Base-by-base conservation (phyloP, 1,284 basidiomycete species). In the Sanguinoderma infundibulare region DNA sequence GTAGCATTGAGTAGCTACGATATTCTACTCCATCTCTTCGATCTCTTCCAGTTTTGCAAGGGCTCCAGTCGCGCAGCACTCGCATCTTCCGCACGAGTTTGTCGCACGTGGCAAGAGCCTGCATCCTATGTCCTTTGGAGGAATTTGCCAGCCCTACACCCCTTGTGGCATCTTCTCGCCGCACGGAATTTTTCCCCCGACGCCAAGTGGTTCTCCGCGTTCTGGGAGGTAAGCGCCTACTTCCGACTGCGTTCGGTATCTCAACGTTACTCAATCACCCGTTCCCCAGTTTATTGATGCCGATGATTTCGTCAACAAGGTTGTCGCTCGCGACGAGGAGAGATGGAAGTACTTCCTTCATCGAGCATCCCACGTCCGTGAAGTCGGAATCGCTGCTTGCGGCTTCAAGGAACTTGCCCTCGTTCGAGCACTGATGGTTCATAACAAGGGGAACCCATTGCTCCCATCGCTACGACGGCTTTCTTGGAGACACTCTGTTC, bases 111-210 rank as follows among this genome's bases (percentile, higher is more conserved):
- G 65, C 36, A 52, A 17, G 62, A 61, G 0, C 65, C 65, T 20
- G 65, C 62, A 0, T 63, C 62, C 4, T 53, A 55, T 6, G 57
- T 60, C 5, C 39, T 66, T 5, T 66, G 65, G 65, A 53, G 65
- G 28, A 51, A 34, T 5, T 51, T 66, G 1, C 51, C 53, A 9
- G 53, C 57, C 6, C 49, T 66, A 20, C 59, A 59, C 34, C 65
- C 65, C 1, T 40, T 66, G 2, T 66, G 65, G 65, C 53, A 60
- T 12, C 51, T 66, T 7, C 42, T 66, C 12, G 46, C 60, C 3
- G 60, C 49, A 6, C 60, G 53, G 20, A 55, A 53, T 49, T 66
- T 60, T 22, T 59, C 62, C 9, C 52, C 53, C 3, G 56, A 60
- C 2, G 57, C 62, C 0, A 59, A 59, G n/a, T 55, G 61, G 20